Base-by-base conservation (phyloP, 2,329 filamentous ascomycete genomes). In the Exophiala aquamarina region DNA sequence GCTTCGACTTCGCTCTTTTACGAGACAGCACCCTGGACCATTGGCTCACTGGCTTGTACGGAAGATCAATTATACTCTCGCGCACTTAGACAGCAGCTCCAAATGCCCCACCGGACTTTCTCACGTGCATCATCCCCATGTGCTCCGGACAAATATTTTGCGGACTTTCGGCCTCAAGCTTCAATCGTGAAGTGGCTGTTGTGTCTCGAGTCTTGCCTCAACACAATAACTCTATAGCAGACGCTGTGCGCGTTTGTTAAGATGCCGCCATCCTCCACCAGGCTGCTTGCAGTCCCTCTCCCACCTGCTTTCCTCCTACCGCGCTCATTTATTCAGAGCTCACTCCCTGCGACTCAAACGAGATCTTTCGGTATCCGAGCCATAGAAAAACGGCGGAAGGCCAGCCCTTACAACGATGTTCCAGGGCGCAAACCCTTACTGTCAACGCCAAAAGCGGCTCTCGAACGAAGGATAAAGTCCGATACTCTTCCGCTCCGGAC, bases 401-500 rank as follows among this genome's bases (percentile, higher is more conserved):
- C 67, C 29, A 73, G 69, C 57, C 76, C 75, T 51, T 82, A 78
- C 69, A 77, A 80, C 61, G 66, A 74, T 61, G 66, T 71, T 52
- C 70, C 72, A 47, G 66, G 68, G 35, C 71, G 79, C 13, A 41
- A 55, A 37, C 64, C 71, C 21, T 73, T 85, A 28, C 70, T 74
- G 46, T 73, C 78, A 47, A 78, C 77, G 8, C 73, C 75, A 7
- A 71, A 75, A 3, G 79, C 79, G n/a, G 82, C 83, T 2, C 73
- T 83, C 46, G 68, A 73, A 47, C 79, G 81, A 40, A 81, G 78
- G 66, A 41, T 58, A 19, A 43, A 36, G 20, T 70, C 74, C 31
- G 71, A 73, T 55, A 79, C 75, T 0, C 74, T 82, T 9, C 82
- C 83, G 5, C 71, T 80, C 33, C 86, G 93, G 20, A 84, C 90